Base-by-base conservation (phyloP, 768 basidiomycete species). In the Russula sp. region DNA sequence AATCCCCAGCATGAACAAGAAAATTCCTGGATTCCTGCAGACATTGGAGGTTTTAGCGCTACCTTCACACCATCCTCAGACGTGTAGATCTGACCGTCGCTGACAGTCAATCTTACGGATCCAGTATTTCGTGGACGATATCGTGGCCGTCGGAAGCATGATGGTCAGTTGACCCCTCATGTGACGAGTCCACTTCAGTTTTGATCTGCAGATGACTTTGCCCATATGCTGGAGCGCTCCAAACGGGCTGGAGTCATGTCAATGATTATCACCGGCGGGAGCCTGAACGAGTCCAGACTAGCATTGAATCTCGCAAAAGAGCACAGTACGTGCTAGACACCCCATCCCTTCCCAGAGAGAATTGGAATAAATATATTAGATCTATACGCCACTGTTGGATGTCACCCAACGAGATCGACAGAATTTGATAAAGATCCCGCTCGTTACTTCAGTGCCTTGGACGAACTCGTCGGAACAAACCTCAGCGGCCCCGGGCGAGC, bases 231-330 rank as follows among this genome's bases (percentile, higher is more conserved):
- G 11, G 72, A 75, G 18, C 79, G 91, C 58, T 80, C 86, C 0
- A 74, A 74, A 40, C 71, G 72, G 7, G 85, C 85, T 3, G 87
- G 88, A 0, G 83, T 92, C 16, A 79, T 79, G 65, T 81, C 80
- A 20, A 85, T 89, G 78, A 82, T 93, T 69, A 81, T 94, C 52
- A 92, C 91, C 1, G 90, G 91, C 0, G 85, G 85, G 2, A 87
- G 84, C 55, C 74, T 92, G 37, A 70, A 73, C 6, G 89, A 91
- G 68, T 87, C 86, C 9, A 73, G 74, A 61, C 72, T 80, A 7
- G 88, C 88, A 0, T 63, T 91, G 50, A 70, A 73, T 37, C 75
- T 93, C n/a, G 88, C 90, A 3, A 75, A 77, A 57, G 70, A 83
- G 68, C 76, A 82, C 63, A 77, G 87, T 84, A 56, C 16, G 51